phyloP scores from a whole-genome alignment of 179 eudicot species.

The Beta macrorhiza region DNA sequence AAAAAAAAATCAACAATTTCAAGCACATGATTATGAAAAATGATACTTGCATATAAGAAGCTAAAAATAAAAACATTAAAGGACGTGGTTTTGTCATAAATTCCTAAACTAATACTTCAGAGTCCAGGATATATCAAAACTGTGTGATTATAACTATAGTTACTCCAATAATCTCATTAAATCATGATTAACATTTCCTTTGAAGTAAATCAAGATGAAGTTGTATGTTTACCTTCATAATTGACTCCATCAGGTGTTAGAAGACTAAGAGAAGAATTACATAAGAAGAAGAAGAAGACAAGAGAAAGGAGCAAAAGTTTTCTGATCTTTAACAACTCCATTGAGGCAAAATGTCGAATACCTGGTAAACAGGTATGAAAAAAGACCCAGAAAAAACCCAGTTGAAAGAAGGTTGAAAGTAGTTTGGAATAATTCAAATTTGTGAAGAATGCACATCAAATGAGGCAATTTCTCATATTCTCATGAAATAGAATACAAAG shows the following conservation, averaged over 20 bases:
- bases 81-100: no score
- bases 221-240: slow-evolving; percentile 55
- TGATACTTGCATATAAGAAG: no score
- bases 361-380: slow-evolving; percentile 10
- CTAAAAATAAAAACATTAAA: no score
- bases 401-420: slow-evolving; percentile 17
- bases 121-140: background rate
- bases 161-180: background rate
- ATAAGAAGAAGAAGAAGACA: slow-evolving; percentile 33
- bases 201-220: no score
- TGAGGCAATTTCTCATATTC: slow-evolving; percentile 2
- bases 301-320: slow-evolving; percentile 32
- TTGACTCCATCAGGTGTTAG: slow-evolving; percentile 81
- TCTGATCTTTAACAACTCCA: slow-evolving; percentile 28
- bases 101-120: no score
- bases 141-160: background rate
- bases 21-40: no score
- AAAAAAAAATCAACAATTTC: no score
- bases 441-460: slow-evolving; percentile 22
- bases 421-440: slow-evolving; percentile 20
- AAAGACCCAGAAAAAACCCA: background rate
- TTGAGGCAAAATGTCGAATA: slow-evolving; percentile 26
- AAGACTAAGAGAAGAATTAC: slow-evolving; percentile 44
- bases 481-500: slow-evolving; percentile 30
- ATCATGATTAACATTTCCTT: no score